A percentile compares a stretch with the other conserved stretches of the same genome.
Conservation (phyloP, 148 eudicot genomes). For the Persicaria tinctoria region DNA sequence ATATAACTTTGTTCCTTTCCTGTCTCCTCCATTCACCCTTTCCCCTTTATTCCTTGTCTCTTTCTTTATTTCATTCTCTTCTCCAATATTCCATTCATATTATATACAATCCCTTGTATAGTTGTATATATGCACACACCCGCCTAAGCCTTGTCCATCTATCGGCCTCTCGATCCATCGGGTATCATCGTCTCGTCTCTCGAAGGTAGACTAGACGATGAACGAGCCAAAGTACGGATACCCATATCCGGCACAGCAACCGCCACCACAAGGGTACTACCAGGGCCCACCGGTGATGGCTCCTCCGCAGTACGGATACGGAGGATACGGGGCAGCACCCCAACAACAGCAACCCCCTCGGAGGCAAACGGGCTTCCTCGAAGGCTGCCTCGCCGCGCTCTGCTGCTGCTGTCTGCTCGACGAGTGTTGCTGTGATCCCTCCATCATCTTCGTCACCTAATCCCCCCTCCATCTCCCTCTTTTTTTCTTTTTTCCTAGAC, state of each 20-base stretch:
- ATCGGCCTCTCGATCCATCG: no score
- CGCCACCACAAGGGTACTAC: constrained; percentile 25
- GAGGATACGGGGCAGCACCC: no score
- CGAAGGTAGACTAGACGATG: background rate
- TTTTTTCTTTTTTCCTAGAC: background rate
- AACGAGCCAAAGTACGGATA: background rate
- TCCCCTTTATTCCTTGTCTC: no score
- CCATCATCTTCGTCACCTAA: constrained; percentile 16
- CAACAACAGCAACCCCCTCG: constrained; percentile 24
- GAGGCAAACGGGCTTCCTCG: constrained; percentile 31
- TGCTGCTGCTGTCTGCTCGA: constrained; percentile 20
- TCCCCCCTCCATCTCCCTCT: background rate
- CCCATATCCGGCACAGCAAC: background rate
- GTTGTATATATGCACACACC: no score
- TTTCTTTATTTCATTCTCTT: no score
- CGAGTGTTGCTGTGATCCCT: constrained; percentile 22
- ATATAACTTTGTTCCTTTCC: no score
- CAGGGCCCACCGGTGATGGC: constrained; percentile 54
- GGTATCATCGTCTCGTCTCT: no score
- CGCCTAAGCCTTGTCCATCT: no score
- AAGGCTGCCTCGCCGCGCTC: constrained; percentile 33
- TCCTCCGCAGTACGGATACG: constrained; percentile 33
- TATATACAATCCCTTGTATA: no score
- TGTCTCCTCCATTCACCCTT: no score
- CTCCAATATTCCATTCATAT: no score